Base-by-base conservation (phyloP, 306 rosid species). In the Medicago ruthenica region DNA sequence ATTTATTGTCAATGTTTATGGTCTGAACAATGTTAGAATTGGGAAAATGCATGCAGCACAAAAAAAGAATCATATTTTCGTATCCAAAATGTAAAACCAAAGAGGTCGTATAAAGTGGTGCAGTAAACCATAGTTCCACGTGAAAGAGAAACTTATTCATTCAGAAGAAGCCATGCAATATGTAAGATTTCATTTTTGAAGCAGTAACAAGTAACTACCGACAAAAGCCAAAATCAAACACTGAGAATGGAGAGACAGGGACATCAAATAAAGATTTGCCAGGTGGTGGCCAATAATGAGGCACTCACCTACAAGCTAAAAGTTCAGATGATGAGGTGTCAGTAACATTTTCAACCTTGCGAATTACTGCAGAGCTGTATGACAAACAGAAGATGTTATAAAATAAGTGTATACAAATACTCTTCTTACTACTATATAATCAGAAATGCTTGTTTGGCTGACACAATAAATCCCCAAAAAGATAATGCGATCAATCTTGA, bases 351-450 rank as follows among this genome's bases (percentile, higher is more conserved):
- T 86, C 96, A 64, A 88, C 91, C 76, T 88, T 92, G 70, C 91
- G 85, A 80, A 94, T 77, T 68, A 90, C 89, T 42, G 90, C 93
- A 84, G 81, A 81, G 86, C 98, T 94, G 97, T 76, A 81, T 51
- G 24, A 87, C 12, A 61, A 78, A 80, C 37, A 67, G 70, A 12
- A 81, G 17, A 78, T 41, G 16, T 69, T 11, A 61, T 22, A 65
- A 83, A 51, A 61, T 34, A 44, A 42, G 51, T 67, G 9, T 12
- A 20, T 13, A 12, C 27, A 55, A 51, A 41, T 42, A 59, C 54
- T 55, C 63, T 61, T 71, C 69, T 54, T 45, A 54, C 63, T 11
- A n/a, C 40, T 61, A 62, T 15, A 40, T 42, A 42, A 22, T 50
- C 9, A 45, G 51, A 83, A 65, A 45, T 21, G 15, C 54, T 40